These are phyloP conservation scores for Mycosarcoma maydis DNA, from an alignment of 1,284 basidiomycete species.

Conservation along the genomic window DNA sequence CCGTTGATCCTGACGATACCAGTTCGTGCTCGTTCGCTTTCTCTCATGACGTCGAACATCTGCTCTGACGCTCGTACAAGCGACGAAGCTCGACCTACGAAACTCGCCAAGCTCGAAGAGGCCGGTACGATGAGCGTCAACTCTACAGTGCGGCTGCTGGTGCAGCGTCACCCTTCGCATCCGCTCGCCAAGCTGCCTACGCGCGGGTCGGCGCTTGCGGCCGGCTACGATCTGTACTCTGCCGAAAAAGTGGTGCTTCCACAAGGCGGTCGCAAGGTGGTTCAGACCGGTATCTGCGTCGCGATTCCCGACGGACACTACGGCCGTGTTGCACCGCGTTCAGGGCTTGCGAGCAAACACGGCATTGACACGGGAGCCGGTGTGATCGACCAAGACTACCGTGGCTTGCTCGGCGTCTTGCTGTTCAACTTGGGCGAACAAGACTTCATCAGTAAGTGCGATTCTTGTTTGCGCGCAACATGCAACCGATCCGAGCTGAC, in stretches of 20 bases:
- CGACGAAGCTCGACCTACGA: slow-evolving; percentile 18
- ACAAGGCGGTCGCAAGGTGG: slow-evolving; percentile 79
- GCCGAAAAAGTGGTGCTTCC: slow-evolving; percentile 67
- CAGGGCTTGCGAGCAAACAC: slow-evolving; percentile 92
- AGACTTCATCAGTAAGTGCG: slow-evolving; percentile 80
- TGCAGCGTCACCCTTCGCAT: slow-evolving; percentile 79
- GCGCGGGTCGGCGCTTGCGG: slow-evolving; percentile 83
- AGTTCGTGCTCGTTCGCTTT: too few species aligned
- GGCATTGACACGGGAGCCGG: slow-evolving; percentile 97
- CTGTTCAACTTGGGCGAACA: slow-evolving; percentile 86
- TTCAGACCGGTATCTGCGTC: slow-evolving; percentile 89
- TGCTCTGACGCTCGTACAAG: too few species aligned
- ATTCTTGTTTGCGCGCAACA: too few species aligned
- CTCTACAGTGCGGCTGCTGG: slow-evolving; percentile 72
- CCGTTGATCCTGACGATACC: too few species aligned
- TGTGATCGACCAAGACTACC: slow-evolving; percentile 94
- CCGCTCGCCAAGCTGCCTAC: slow-evolving; percentile 84
- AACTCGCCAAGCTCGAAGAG: slow-evolving; percentile 27
- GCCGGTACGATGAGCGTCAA: too few species aligned
- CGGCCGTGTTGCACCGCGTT: slow-evolving; percentile 92
- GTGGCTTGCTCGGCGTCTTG: slow-evolving; percentile 90
- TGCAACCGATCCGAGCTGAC: too few species aligned
- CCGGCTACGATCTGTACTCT: slow-evolving; percentile 95
- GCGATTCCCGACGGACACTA: slow-evolving; percentile 93
- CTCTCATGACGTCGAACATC: slow-evolving; percentile 11